These are phyloP conservation scores for Fragaria vesca DNA, from an alignment of 306 rosid species.

Conservation along the genomic window DNA sequence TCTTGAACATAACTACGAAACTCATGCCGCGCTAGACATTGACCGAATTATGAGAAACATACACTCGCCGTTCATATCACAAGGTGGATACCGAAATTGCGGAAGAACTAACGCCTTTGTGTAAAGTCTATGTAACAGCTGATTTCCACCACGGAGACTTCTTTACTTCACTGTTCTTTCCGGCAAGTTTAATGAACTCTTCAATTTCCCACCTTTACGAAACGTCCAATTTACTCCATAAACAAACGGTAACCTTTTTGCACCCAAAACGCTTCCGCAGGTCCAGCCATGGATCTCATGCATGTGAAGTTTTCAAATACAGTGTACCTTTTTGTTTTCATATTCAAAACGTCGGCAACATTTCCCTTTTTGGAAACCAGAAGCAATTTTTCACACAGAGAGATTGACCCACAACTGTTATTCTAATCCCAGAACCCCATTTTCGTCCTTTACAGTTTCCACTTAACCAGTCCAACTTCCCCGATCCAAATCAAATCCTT, in stretches of 20 bases:
- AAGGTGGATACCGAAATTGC: not conserved
- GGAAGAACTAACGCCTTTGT: not conserved
- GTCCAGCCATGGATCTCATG: not conserved
- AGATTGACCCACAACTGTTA: not conserved
- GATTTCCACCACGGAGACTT: not conserved
- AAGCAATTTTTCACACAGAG: not conserved
- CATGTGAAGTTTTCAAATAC: not conserved
- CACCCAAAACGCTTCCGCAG: not conserved
- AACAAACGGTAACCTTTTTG: not conserved
- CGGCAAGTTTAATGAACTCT: not conserved
- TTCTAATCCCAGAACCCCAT: not conserved
- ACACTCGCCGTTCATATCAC: not conserved
- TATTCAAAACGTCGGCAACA: not conserved
- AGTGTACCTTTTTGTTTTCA: too few species aligned
- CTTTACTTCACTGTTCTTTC: not conserved
- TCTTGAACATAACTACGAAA: not conserved
- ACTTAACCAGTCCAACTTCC: not conserved
- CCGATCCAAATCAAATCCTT: not conserved
- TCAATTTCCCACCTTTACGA: not conserved
- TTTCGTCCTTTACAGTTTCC: not conserved
- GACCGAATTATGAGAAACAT: not conserved
- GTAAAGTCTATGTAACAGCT: not conserved
- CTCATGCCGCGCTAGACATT: not conserved
- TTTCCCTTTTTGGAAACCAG: not conserved
- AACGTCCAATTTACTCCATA: not conserved